A percentile compares a stretch with the other conserved stretches of the same genome.
These are phyloP conservation scores for Pichia exigua DNA, from an alignment of 805 yeast genomes.

Conservation along the genomic window DNA sequence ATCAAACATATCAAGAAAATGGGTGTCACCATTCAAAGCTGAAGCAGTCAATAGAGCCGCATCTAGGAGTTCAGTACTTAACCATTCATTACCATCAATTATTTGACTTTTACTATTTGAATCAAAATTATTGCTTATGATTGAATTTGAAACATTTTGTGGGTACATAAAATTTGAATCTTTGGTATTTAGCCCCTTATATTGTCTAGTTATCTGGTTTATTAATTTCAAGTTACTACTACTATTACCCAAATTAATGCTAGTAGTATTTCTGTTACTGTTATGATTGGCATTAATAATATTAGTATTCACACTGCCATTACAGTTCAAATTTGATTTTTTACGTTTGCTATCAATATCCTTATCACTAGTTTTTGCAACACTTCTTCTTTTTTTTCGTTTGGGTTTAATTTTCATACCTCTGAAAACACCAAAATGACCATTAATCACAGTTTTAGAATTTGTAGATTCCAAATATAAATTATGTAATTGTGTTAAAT, in stretches of 20 bases:
- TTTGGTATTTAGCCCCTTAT: not conserved
- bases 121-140: not conserved
- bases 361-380: not conserved
- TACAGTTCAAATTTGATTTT: not conserved
- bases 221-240: not conserved
- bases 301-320: not conserved
- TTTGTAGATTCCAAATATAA: slow-evolving; percentile 32
- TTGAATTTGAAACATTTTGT: slow-evolving; percentile 2
- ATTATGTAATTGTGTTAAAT: slow-evolving; percentile 49
- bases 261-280: not conserved
- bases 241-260: not conserved
- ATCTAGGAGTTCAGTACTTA: slow-evolving; percentile 61
- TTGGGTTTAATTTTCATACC: slow-evolving; percentile 27
- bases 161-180: slow-evolving; percentile 3
- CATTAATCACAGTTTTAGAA: slow-evolving; percentile 31
- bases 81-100: slow-evolving; percentile 52
- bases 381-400: slow-evolving; percentile 13
- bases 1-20: slow-evolving; percentile 47
- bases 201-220: not conserved
- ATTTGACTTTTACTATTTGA: not conserved
- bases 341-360: not conserved
- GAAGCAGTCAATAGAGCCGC: slow-evolving; percentile 71
- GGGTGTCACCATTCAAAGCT: slow-evolving; percentile 55
- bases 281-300: no score
- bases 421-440: slow-evolving; percentile 81